A percentile compares a stretch with the other conserved stretches of the same genome.
These are phyloP conservation scores for Apocynum venetum DNA, from an alignment of 257 asterid genomes.

Conservation along the genomic window DNA sequence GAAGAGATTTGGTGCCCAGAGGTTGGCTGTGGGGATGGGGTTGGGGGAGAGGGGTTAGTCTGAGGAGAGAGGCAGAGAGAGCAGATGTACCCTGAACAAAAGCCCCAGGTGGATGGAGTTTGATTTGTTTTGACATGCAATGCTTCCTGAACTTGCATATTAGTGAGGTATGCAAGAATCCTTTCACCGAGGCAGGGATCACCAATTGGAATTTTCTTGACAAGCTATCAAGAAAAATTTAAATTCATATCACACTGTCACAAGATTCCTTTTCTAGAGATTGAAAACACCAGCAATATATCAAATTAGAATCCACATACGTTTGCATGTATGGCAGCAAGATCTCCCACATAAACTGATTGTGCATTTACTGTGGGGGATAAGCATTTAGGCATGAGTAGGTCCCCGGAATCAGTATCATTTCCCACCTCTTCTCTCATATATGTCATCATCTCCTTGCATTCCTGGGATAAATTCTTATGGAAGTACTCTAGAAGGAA, in stretches of 20 bases:
- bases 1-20: background rate
- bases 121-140: constrained; percentile 21
- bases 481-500: constrained; percentile 4
- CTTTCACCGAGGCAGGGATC: constrained; percentile 23
- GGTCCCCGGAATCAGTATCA: constrained; percentile 10
- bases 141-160: constrained; percentile 25
- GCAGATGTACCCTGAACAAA: constrained; percentile 17
- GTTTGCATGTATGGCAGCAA: constrained; percentile 4
- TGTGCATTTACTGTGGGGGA: constrained; percentile 8
- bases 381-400: constrained; percentile 17
- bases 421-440: constrained; percentile 17
- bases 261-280: background rate
- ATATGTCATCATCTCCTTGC: background rate
- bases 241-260: background rate
- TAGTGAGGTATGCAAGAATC: constrained; percentile 11
- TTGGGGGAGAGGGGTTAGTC: background rate
- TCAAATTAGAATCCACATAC: background rate
- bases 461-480: constrained; percentile 10
- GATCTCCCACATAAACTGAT: constrained; percentile 9
- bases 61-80: background rate
- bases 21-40: background rate
- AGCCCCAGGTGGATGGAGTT: constrained; percentile 16
- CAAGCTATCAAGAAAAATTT: constrained; percentile 10
- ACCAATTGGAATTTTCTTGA: background rate
- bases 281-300: background rate